Conservation (phyloP, 768 basidiomycete genomes). For the Termitomyces sp. region DNA sequence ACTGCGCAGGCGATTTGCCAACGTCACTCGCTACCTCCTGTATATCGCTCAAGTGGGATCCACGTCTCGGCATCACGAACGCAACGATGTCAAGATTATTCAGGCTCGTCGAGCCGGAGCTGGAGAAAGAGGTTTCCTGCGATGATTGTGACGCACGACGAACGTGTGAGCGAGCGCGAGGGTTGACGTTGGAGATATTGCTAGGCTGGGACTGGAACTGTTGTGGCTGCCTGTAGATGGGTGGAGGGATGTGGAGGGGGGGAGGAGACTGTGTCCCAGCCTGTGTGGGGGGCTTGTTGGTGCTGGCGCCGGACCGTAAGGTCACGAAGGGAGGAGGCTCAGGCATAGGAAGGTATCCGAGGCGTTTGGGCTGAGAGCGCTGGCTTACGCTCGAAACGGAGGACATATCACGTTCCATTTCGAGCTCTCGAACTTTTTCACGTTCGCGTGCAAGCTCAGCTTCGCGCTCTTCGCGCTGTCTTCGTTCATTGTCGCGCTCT, state of each 20-base stretch:
- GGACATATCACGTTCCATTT: constrained; percentile 4
- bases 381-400: constrained; percentile 7
- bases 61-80: neutral
- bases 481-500: constrained; percentile 4
- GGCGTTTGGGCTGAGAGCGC: constrained; percentile 3
- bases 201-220: constrained; percentile 14
- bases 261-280: neutral
- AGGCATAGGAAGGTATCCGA: constrained; percentile 15
- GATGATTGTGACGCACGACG: constrained; percentile 12
- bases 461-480: constrained; percentile 9
- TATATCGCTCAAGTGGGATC: constrained; percentile 13
- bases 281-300: neutral
- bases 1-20: constrained; percentile 5
- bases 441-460: constrained; percentile 5
- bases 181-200: neutral
- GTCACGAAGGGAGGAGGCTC: constrained; percentile 4
- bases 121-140: constrained; percentile 9
- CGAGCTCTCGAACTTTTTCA: constrained; percentile 9
- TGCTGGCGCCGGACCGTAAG: neutral
- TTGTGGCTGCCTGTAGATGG: constrained; percentile 3
- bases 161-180: neutral
- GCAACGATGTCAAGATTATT: constrained; percentile 13
- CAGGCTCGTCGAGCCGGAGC: constrained; percentile 8
- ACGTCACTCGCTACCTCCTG: constrained; percentile 14
- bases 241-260: constrained; percentile 5